These are phyloP conservation scores for Sporothrix mexicana DNA, from an alignment of 2,329 filamentous ascomycete species.

Conservation along the genomic window DNA sequence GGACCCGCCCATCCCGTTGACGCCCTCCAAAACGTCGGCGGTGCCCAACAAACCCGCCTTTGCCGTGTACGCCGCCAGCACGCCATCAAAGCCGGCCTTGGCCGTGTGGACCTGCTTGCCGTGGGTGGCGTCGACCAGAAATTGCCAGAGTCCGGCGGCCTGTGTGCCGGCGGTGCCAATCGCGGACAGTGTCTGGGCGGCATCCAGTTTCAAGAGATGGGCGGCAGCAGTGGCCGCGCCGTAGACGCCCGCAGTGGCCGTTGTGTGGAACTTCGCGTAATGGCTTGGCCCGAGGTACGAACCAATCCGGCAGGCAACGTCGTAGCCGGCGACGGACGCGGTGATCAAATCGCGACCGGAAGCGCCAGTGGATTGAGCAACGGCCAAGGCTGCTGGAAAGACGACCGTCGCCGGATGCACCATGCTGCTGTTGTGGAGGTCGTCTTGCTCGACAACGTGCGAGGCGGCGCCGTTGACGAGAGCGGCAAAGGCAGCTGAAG, in stretches of 20 bases:
- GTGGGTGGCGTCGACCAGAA: slow-evolving; percentile 27
- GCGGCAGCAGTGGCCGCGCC: slow-evolving; percentile 18
- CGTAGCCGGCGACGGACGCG: slow-evolving; percentile 27
- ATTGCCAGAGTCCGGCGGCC: slow-evolving; percentile 29
- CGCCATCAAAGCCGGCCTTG: slow-evolving; percentile 30
- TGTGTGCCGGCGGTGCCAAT: slow-evolving; percentile 28
- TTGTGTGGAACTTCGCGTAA: slow-evolving; percentile 26
- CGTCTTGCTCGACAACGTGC: slow-evolving; percentile 27
- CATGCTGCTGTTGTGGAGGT: slow-evolving; percentile 28
- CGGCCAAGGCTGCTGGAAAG: slow-evolving; percentile 27
- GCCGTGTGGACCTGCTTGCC: slow-evolving; percentile 30
- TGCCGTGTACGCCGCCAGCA: slow-evolving; percentile 24
- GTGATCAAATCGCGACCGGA: neutral
- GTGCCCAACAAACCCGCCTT: slow-evolving; percentile 9
- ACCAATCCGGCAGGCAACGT: slow-evolving; percentile 26
- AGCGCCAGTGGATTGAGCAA: slow-evolving; percentile 20
- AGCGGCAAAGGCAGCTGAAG: neutral
- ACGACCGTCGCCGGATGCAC: slow-evolving; percentile 30
- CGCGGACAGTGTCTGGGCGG: neutral
- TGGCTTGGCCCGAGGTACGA: slow-evolving; percentile 7
- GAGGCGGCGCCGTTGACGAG: slow-evolving; percentile 22
- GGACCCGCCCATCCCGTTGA: slow-evolving; percentile 22
- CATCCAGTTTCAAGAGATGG: neutral
- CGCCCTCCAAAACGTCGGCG: slow-evolving; percentile 26
- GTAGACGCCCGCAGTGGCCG: slow-evolving; percentile 22